phyloP scores from a whole-genome alignment of 345 rosid species.

The Ceriops tagal region DNA sequence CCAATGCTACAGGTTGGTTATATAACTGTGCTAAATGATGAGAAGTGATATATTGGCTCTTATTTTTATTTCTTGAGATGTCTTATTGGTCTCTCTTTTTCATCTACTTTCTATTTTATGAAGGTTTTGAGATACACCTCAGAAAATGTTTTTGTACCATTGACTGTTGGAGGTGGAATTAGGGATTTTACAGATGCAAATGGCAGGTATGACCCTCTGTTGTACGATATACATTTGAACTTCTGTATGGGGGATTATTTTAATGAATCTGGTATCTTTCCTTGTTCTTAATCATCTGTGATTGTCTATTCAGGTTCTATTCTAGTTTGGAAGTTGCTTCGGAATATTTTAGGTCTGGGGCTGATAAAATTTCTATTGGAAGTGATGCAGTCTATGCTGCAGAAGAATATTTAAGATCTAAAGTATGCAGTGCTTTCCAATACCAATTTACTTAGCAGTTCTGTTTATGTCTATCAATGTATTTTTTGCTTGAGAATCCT shows the following conservation, averaged over 20 bases:
- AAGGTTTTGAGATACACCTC: constrained; percentile 89
- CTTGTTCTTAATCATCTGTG: neutral
- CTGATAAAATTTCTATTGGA: constrained; percentile 94
- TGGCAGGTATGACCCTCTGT: constrained; percentile 57
- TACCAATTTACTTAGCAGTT: constrained; percentile 3
- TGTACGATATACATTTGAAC: too few species aligned
- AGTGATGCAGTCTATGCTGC: constrained; percentile 95
- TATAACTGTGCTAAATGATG: neutral
- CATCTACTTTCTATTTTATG: constrained; percentile 19
- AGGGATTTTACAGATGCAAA: constrained; percentile 92
- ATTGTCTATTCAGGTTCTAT: constrained; percentile 56
- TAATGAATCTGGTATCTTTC: neutral
- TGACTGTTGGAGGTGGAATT: constrained; percentile 98
- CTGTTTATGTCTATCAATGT: neutral
- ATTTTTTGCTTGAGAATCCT: constrained; percentile 1
- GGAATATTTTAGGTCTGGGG: constrained; percentile 95
- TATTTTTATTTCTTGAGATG: neutral
- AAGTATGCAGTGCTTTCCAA: constrained; percentile 43
- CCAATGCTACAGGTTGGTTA: constrained; percentile 88
- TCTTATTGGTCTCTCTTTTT: neutral
- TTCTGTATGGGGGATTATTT: neutral
- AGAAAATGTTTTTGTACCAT: constrained; percentile 94
- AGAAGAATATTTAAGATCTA: constrained; percentile 76
- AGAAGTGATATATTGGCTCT: neutral
- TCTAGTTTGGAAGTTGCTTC: constrained; percentile 98